Base-by-base conservation (phyloP, 257 asterid species). In the Solanum medicagineum region DNA sequence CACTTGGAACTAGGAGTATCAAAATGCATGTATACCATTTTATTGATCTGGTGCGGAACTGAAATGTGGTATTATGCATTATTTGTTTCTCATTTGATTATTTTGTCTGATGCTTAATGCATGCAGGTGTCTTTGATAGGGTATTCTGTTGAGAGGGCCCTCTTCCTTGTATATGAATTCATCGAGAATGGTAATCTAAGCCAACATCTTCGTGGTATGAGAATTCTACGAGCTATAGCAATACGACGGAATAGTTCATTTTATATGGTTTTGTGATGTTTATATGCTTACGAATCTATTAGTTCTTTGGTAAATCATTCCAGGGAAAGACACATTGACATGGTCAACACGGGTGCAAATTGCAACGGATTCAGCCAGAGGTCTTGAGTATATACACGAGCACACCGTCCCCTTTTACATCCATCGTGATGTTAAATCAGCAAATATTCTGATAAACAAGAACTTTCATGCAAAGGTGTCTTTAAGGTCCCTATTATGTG, bases 321-420 rank as follows among this genome's bases (percentile, higher is more conserved):
- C 89, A 94, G 99, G 85, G 71, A 89, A 84, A 90, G 93, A 93
- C 54, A 94, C 96, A 68, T 88, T 95, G 70, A 79, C 98, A 51
- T 95, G 99, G 99, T 57, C 97, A 88, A 88, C 88, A 65, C 91
- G 99, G 92, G 92, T 95, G 86, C 99, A 95, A 87, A 95, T 95
- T 85, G 98, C 99, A 29, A 93, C 92, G 73, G 99, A 95, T 85
- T 95, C 99, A 75, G 99, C 99, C 15, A 92, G 99, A 89, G 99
- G 99, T 81, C 98, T 95, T 51, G 99, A 95, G 85, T 95, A 95
- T 86, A 95, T 95, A 84, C 99, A 95, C 19, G 99, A 95, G 89
- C 98, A 95, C 89, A 94, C 99, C 47, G 96, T 95, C 68, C 98
- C 98, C 10, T 93, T 92, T 69, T 94, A 95, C 91, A 92, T 95